Evolutionary conservation across 768 basidiomycete genomes (phyloP).

Genomic region (Amyloporia xantha): DNA sequence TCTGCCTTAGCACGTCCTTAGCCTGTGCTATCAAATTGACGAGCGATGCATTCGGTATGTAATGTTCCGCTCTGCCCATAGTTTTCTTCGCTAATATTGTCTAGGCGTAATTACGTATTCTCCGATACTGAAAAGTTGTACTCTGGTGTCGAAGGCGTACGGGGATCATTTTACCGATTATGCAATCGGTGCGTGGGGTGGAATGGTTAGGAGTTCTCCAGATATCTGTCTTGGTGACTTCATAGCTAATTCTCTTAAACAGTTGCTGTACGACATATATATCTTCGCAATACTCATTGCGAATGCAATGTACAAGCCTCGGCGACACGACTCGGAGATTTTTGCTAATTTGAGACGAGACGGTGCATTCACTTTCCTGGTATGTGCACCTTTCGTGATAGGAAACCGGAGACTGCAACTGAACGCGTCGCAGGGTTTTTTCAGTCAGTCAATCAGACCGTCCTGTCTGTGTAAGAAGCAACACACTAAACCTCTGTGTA

Average conservation of each 20-base stretch:
- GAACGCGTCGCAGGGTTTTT: not conserved
- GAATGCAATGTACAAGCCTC: not conserved
- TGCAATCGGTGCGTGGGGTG: not conserved
- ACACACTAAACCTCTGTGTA: not conserved
- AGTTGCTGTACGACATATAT: slow-evolving; percentile 2
- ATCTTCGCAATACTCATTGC: not conserved
- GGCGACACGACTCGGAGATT: not conserved
- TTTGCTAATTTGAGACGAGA: not conserved
- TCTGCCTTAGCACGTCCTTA: not conserved
- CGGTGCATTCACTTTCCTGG: not conserved
- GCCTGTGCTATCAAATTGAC: not conserved
- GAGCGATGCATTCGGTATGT: not conserved
- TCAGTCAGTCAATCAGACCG: not conserved
- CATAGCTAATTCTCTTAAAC: not conserved
- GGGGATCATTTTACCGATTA: not conserved
- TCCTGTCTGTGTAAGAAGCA: not conserved
- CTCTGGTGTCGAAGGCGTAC: not conserved
- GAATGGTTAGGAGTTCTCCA: not conserved
- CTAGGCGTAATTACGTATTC: not conserved
- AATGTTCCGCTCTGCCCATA: not conserved
- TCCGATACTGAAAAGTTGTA: not conserved
- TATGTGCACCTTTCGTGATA: not conserved
- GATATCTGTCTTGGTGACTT: not conserved
- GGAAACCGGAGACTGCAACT: not conserved
- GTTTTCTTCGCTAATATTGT: not conserved